Conservation (phyloP, 768 basidiomycete species). For the Mycena albidolilacea region DNA sequence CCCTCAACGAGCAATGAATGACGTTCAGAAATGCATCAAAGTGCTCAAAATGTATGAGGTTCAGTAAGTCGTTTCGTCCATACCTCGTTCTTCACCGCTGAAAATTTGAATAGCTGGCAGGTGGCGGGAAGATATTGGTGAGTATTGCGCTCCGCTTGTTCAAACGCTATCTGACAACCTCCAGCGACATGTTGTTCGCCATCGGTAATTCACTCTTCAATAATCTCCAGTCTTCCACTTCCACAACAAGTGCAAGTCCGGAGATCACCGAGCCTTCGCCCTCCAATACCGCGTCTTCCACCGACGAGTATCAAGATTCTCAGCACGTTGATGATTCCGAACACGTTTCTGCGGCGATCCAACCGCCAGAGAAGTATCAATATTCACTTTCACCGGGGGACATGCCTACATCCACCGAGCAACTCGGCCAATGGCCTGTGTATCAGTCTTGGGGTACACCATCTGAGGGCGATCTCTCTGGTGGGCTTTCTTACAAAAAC, state of each 20-base stretch:
- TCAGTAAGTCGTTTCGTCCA: constrained; percentile 8
- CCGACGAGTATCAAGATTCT: neutral
- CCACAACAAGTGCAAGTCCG: constrained; percentile 9
- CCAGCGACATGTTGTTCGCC: constrained; percentile 30
- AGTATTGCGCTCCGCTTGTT: neutral
- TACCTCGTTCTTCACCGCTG: neutral
- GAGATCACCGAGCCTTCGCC: neutral
- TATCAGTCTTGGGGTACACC: constrained; percentile 41
- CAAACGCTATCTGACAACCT: neutral
- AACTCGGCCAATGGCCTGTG: constrained; percentile 58
- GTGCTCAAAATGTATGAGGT: constrained; percentile 48
- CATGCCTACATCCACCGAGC: constrained; percentile 60
- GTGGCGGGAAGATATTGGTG: constrained; percentile 31
- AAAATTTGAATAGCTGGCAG: constrained; percentile 19
- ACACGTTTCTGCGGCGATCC: constrained; percentile 1
- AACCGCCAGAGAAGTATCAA: neutral
- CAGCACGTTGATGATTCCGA: constrained; percentile 5
- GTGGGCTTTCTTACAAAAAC: neutral
- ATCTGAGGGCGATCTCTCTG: neutral
- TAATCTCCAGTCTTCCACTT: constrained; percentile 8
- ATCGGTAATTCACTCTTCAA: constrained; percentile 31
- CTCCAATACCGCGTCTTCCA: neutral
- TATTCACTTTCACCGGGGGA: constrained; percentile 40
- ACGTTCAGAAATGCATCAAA: constrained; percentile 67
- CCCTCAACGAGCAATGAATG: constrained; percentile 61